These are phyloP conservation scores for Suhomyces kunorum DNA, from an alignment of 1,139 yeast genomes.

Conservation along the genomic window DNA sequence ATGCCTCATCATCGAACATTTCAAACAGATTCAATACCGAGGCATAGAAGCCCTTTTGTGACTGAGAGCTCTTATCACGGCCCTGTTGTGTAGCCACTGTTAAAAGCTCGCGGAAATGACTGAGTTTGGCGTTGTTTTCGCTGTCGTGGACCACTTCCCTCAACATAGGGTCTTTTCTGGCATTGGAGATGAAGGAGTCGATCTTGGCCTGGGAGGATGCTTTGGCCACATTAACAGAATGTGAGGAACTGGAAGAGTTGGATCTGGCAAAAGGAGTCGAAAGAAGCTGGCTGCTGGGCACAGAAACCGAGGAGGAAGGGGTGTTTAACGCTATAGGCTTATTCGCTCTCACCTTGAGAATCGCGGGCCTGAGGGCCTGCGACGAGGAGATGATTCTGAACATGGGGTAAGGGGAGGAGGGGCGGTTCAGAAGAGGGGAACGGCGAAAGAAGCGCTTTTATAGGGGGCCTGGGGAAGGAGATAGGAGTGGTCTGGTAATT, in stretches of 20 bases:
- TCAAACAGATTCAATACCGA: constrained; percentile 25
- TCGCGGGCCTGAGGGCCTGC: constrained; percentile 41
- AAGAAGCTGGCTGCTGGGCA: constrained; percentile 6
- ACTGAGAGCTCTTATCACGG: constrained; percentile 16
- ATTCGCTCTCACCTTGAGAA: constrained; percentile 41
- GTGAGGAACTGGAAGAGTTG: constrained; percentile 18
- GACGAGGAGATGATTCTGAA: constrained; percentile 42
- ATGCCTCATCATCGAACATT: constrained; percentile 31
- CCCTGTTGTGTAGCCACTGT: constrained; percentile 23
- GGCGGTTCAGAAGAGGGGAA: neutral
- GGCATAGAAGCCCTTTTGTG: constrained; percentile 25
- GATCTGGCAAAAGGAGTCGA: constrained; percentile 19
- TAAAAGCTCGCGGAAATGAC: constrained; percentile 33
- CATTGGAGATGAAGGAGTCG: constrained; percentile 19
- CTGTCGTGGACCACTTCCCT: constrained; percentile 21
- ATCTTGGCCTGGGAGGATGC: constrained; percentile 16
- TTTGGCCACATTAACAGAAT: constrained; percentile 12
- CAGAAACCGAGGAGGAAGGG: neutral
- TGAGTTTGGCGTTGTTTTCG: constrained; percentile 25
- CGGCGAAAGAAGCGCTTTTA: neutral
- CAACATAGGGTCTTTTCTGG: constrained; percentile 28
- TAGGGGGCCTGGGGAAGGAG: neutral
- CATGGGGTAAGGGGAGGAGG: constrained; percentile 24
- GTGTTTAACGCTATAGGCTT: constrained; percentile 22
- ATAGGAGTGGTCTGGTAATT: neutral